These are phyloP conservation scores for Fraxinus platypoda DNA, from an alignment of 305 asterid genomes.

Conservation along the genomic window DNA sequence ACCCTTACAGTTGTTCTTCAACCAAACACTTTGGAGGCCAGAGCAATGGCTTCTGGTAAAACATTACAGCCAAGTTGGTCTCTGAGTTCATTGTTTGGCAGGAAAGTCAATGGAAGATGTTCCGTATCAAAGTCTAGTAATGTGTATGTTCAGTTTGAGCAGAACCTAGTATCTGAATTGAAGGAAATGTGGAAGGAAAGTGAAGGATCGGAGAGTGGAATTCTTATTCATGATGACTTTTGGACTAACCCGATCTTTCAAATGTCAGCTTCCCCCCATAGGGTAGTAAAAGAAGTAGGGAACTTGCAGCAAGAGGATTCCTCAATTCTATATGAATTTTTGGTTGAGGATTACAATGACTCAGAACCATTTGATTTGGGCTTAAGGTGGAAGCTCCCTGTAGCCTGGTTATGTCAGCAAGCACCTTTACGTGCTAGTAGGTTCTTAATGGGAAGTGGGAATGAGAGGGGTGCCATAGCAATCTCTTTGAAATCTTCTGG, in stretches of 20 bases:
- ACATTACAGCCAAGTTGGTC: conserved; percentile 78
- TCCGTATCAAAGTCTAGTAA: conserved; percentile 71
- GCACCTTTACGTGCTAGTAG: conserved; percentile 81
- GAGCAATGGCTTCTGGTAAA: conserved; percentile 38
- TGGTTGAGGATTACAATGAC: conserved; percentile 51
- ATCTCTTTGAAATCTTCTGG: conserved; percentile 64
- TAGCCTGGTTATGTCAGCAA: conserved; percentile 71
- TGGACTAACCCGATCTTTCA: conserved; percentile 49
- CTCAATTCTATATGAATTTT: conserved; percentile 60
- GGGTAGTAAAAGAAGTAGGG: conserved; percentile 59
- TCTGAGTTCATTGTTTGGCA: conserved; percentile 81
- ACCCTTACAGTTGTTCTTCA: conserved; percentile 89
- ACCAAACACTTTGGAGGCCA: conserved; percentile 41
- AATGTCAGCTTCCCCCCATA: conserved; percentile 58
- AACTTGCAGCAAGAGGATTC: conserved; percentile 36
- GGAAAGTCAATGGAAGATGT: conserved; percentile 72
- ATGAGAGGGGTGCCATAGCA: conserved; percentile 93
- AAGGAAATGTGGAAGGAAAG: conserved; percentile 26
- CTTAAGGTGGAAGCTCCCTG: conserved; percentile 77
- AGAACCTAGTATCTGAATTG: conserved; percentile 54
- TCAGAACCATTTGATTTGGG: conserved; percentile 71
- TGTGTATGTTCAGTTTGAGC: conserved; percentile 76
- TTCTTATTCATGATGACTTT: conserved; percentile 27
- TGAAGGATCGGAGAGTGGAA: conserved; percentile 31
- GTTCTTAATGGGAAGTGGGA: conserved; percentile 94